These are phyloP conservation scores for Triticum urartu DNA, from an alignment of 176 grass and related monocot species.

Conservation along the genomic window DNA sequence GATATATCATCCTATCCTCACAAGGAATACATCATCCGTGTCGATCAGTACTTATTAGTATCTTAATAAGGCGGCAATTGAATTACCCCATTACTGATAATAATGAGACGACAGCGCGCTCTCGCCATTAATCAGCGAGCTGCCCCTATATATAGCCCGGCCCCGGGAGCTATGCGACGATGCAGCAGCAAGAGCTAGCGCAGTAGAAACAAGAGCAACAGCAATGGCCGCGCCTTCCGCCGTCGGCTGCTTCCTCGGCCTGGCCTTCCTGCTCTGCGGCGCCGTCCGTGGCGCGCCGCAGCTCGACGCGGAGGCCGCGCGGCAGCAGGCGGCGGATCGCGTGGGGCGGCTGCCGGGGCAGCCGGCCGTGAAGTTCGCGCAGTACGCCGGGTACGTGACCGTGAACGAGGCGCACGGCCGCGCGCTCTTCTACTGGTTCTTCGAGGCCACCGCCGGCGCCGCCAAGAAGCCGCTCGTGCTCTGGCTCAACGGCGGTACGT, in stretches of 20 bases:
- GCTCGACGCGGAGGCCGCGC: slow-evolving; percentile 20
- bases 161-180: neutral
- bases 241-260: neutral
- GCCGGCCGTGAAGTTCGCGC: slow-evolving; percentile 66
- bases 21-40: neutral
- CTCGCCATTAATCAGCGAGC: neutral
- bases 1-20: neutral
- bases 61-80: neutral
- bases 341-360: slow-evolving; percentile 75
- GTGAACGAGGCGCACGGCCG: slow-evolving; percentile 78
- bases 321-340: slow-evolving; percentile 74
- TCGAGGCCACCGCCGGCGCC: slow-evolving; percentile 56
- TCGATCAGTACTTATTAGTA: neutral
- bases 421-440: slow-evolving; percentile 99
- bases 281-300: neutral
- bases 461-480: slow-evolving; percentile 87
- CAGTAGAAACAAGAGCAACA: neutral
- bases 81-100: neutral
- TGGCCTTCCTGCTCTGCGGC: slow-evolving; percentile 13
- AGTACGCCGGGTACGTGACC: slow-evolving; percentile 94
- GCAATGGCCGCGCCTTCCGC: slow-evolving; percentile 6
- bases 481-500: slow-evolving; percentile 93
- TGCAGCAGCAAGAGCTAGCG: slow-evolving; percentile 4
- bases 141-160: neutral
- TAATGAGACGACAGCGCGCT: neutral